Conservation (phyloP, 768 basidiomycete species). For the Serpula lacrymans region DNA sequence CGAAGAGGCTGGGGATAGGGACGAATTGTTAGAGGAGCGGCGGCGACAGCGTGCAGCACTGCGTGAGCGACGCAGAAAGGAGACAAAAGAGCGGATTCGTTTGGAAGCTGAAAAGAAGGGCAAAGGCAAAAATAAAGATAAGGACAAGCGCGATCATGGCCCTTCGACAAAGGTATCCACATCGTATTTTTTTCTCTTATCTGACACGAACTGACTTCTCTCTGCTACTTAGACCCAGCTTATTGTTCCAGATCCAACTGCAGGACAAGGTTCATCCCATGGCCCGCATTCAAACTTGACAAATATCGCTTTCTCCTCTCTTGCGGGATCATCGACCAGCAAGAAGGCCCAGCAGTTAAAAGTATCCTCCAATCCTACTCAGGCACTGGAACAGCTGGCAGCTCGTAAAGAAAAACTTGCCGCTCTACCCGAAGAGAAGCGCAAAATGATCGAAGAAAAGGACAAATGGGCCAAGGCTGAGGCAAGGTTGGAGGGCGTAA, state of each 20-base stretch:
- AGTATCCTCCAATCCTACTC: slow-evolving; percentile 75
- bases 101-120: slow-evolving; percentile 60
- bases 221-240: slow-evolving; percentile 53
- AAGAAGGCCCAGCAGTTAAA: slow-evolving; percentile 56
- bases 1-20: slow-evolving; percentile 58
- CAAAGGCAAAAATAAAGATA: slow-evolving; percentile 46
- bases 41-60: slow-evolving; percentile 73
- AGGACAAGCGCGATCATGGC: slow-evolving; percentile 35
- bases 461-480: slow-evolving; percentile 91
- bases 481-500: slow-evolving; percentile 84
- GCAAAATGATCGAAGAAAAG: slow-evolving; percentile 73
- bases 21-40: slow-evolving; percentile 81
- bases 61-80: slow-evolving; percentile 81
- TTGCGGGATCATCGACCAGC: slow-evolving; percentile 45
- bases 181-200: neutral
- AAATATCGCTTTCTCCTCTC: slow-evolving; percentile 66
- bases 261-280: slow-evolving; percentile 24
- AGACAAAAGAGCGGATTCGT: slow-evolving; percentile 79
- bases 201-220: neutral
- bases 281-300: slow-evolving; percentile 43
- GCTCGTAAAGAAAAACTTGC: slow-evolving; percentile 77
- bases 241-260: slow-evolving; percentile 54
- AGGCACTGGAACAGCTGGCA: slow-evolving; percentile 79
- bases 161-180: slow-evolving; percentile 45
- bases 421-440: slow-evolving; percentile 76